Evolutionary conservation across 768 basidiomycete species (phyloP), one percentile per base, ranked within the genome.

Genomic region (Neoboletus subvelutipes): DNA sequence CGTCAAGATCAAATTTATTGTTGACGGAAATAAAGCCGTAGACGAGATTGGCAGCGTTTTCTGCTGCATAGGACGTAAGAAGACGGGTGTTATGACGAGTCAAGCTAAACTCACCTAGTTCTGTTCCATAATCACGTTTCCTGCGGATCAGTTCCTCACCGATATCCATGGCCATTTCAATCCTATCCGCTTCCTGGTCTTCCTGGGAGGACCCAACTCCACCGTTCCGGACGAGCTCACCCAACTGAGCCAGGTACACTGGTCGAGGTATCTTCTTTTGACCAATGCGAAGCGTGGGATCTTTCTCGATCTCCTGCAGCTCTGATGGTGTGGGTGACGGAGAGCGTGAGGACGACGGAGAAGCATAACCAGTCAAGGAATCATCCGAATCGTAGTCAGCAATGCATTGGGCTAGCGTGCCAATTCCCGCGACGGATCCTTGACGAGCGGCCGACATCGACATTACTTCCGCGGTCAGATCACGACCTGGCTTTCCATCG

Each of bases 181-280:
- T 75, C 64, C 79, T 84, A 54, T 92, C 87, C 0, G 87, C 90
- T 58, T 90, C 84, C 37, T 84, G 81, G 12, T 81, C 77, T 39
- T 82, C 83, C 50, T 87, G 79, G 20, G 79, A 79, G 33, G 78
- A 71, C 55, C 79, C 74, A 42, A 78, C 65, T 3, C 77, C 76
- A n/a, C 79, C 80, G 18, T 80, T 79, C 34, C 87, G 81, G n/a
- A 98, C 74, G 64, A 97, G 75, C 48, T 84, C 83, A 5, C 85
- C 85, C 5, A 99, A 78, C 67, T 98, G 94, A 9, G 82, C 82
- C 13, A 98, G 83, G 70, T 98, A 99, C 10, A 98, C 91, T 0
- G 97, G 97, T 18, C 85, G 80, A n/a, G 79, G 67, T 15, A 89
- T 78, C 64, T 87, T 92, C 73, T 86, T 87, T 34, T 73, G 73